Evolutionary conservation across 2,329 filamentous ascomycete species (phyloP), one percentile per base, ranked within the genome.

Genomic region (Simplicillium aogashimaense): DNA sequence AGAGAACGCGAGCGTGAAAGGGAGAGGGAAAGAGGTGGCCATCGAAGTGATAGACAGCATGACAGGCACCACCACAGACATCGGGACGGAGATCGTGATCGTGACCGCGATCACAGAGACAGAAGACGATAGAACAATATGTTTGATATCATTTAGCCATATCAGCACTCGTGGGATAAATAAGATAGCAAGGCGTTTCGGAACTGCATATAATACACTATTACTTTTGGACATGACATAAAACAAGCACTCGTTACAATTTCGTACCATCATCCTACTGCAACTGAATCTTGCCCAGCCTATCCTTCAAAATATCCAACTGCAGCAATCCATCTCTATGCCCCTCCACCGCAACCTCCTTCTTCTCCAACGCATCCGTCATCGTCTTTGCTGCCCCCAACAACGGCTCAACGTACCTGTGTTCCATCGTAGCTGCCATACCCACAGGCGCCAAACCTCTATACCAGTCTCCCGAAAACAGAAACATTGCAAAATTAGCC

Each of bases 401-500:
- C 37, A 81, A 50, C 3, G 78, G 78, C 40, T 69, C 65, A 2
- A 74, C 63, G 53, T 77, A 81, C 25, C 77, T 63, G 49, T 77
- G 69, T 52, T 75, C 70, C 16, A 81, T 70, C 1, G 74, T 70
- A 8, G 67, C 65, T 1, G 68, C 66, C 70, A 79, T 76, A 1
- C 72, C 74, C 2, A 58, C 59, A 2, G 78, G 77, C 9, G 76
- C 65, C 6, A 78, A 53, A 35, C 67, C 57, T 40, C 56, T 59
- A 53, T 66, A 70, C 15, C 56, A 59, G 29, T 60, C 55, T 7
- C 67, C 63, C 4, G 60, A 59, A 50, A 74, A 70, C 15, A 80
- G 57, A 47, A 80, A 75, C 39, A 74, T 66, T 7, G 71, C 68
- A 53, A 82, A 78, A 49, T 81, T 81, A 43, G 72, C 70, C 0